Evolutionary conservation across 2,329 filamentous ascomycete species (phyloP).

Genomic region (Tolypocladium tropicale): DNA sequence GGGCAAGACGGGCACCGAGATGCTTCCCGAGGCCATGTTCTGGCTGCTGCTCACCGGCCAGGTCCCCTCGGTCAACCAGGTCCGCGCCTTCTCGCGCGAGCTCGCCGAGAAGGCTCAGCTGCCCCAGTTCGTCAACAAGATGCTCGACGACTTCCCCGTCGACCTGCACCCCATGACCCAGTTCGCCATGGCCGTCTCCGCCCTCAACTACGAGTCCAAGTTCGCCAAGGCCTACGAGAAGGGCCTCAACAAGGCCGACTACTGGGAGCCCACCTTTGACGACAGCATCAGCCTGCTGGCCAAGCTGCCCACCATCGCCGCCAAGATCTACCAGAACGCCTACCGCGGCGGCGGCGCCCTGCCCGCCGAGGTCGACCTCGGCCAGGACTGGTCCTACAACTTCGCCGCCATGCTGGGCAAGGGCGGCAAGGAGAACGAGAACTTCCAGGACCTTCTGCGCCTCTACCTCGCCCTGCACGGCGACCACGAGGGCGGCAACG

Average conservation of each 20-base stretch:
- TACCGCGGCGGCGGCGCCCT: slow-evolving; percentile 67
- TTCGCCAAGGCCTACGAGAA: slow-evolving; percentile 91
- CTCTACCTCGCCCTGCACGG: slow-evolving; percentile 94
- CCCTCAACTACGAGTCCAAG: slow-evolving; percentile 88
- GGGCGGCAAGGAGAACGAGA: slow-evolving; percentile 75
- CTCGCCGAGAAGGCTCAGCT: slow-evolving; percentile 78
- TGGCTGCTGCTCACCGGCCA: slow-evolving; percentile 93
- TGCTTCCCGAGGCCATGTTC: slow-evolving; percentile 99
- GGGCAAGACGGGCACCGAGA: slow-evolving; percentile 84
- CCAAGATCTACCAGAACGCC: slow-evolving; percentile 93
- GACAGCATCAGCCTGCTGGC: slow-evolving; percentile 88
- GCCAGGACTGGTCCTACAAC: slow-evolving; percentile 98
- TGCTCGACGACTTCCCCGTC: slow-evolving; percentile 82
- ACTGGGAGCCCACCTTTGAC: slow-evolving; percentile 98
- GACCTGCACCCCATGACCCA: slow-evolving; percentile 98
- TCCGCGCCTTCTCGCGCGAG: slow-evolving; percentile 73
- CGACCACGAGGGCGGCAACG: slow-evolving; percentile 96
- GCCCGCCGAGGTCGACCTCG: slow-evolving; percentile 63
- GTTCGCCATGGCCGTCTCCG: slow-evolving; percentile 87
- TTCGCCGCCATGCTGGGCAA: slow-evolving; percentile 95
- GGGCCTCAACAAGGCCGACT: slow-evolving; percentile 88
- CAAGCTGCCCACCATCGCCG: slow-evolving; percentile 92
- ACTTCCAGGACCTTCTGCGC: slow-evolving; percentile 89
- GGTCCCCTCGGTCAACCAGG: slow-evolving; percentile 73
- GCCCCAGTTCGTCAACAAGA: slow-evolving; percentile 71